Evolutionary conservation across 768 basidiomycete genomes (phyloP).

Genomic region (Auricularia sp.): DNA sequence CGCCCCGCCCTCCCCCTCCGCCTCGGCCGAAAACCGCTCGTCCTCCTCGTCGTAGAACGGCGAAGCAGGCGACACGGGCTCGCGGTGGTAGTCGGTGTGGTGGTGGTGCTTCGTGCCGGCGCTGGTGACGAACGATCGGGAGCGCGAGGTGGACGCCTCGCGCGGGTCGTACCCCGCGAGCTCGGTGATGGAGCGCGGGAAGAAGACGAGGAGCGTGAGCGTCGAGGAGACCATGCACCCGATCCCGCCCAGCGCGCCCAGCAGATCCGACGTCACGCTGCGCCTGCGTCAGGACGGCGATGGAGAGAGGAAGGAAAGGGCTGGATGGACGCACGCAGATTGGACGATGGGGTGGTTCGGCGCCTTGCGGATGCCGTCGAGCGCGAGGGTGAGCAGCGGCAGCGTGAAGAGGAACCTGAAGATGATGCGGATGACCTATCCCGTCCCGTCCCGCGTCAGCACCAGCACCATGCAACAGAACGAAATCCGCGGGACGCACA

Average conservation of each 20-base stretch:
- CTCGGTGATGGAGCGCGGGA: conserved; percentile 36
- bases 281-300: not conserved
- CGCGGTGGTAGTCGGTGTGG: not conserved
- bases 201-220: conserved; percentile 75
- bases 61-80: not conserved
- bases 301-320: not conserved
- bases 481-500: conserved; percentile 32
- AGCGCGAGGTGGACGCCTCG: not conserved
- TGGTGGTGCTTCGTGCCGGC: not conserved
- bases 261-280: conserved; percentile 39
- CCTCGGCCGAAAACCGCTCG: not conserved
- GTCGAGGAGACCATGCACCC: conserved; percentile 73
- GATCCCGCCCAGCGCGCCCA: conserved; percentile 60
- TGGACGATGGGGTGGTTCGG: conserved; percentile 34
- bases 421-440: conserved; percentile 55
- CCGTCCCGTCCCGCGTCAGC: not conserved
- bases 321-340: conserved; percentile 40
- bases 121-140: not conserved
- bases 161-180: conserved; percentile 6
- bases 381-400: conserved; percentile 55
- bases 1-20: not conserved
- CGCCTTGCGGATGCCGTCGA: conserved; percentile 48
- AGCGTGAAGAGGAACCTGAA: conserved; percentile 69
- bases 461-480: not conserved
- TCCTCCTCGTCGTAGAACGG: not conserved